These are phyloP conservation scores for Cryptococcus sp. DNA, from an alignment of 1,284 basidiomycete species.

Conservation along the genomic window DNA sequence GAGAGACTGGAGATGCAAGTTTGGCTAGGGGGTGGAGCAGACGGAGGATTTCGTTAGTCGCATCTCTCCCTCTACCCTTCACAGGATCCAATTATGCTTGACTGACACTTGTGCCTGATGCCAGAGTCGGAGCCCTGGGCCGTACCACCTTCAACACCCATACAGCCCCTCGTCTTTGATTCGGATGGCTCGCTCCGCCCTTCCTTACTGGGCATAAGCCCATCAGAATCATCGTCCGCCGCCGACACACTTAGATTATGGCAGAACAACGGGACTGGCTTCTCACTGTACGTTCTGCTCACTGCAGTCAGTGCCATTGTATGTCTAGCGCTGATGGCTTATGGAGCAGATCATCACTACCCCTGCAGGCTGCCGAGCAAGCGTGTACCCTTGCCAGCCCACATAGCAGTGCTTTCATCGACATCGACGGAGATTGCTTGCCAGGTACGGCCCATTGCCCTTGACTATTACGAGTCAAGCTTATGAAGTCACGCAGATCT, in stretches of 20 bases:
- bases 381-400: slow-evolving; percentile 76
- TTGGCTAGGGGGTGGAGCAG: slow-evolving; percentile 63
- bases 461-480: neutral
- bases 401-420: slow-evolving; percentile 93
- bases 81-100: neutral
- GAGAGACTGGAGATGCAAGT: slow-evolving; percentile 65
- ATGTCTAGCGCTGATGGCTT: neutral
- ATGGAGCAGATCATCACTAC: slow-evolving; percentile 40
- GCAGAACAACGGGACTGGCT: slow-evolving; percentile 33
- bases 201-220: slow-evolving; percentile 76
- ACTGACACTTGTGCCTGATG: no score
- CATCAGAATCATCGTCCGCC: slow-evolving; percentile 27
- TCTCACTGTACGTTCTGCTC: slow-evolving; percentile 23
- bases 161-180: slow-evolving; percentile 83
- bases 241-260: slow-evolving; percentile 20
- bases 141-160: slow-evolving; percentile 28
- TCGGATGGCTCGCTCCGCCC: slow-evolving; percentile 84
- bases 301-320: neutral
- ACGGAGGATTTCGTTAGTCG: slow-evolving; percentile 69
- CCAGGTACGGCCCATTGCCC: slow-evolving; percentile 62
- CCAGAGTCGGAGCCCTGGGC: slow-evolving; percentile 22
- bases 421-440: slow-evolving; percentile 93
- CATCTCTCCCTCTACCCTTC: neutral
- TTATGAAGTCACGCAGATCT: slow-evolving; percentile 62
- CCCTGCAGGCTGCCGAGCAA: slow-evolving; percentile 27